Conservation (phyloP, 768 basidiomycete species). For the Agaricus bisporus region DNA sequence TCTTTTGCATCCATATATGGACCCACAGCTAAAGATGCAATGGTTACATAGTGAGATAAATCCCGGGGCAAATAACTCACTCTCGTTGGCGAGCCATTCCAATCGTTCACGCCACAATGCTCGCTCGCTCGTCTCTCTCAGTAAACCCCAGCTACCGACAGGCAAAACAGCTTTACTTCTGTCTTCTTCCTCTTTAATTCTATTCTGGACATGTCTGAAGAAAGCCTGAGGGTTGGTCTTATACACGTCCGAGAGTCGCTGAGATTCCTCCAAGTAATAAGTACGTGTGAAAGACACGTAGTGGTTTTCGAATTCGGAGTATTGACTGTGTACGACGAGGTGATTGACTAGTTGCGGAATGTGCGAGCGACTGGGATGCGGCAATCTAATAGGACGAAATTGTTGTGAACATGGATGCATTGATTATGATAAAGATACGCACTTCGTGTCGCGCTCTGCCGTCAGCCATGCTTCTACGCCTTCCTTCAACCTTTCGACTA, state of each 20-base stretch:
- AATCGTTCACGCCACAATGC: conserved; percentile 40
- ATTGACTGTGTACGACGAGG: conserved; percentile 52
- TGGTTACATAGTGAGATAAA: not conserved
- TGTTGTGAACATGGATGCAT: not conserved
- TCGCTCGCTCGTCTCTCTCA: conserved; percentile 48
- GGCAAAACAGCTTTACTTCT: conserved; percentile 47
- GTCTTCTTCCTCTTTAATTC: conserved; percentile 51
- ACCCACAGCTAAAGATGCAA: conserved; percentile 38
- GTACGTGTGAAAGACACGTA: conserved; percentile 43
- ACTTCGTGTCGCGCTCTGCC: conserved; percentile 46
- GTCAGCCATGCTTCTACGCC: conserved; percentile 47
- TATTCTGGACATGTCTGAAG: conserved; percentile 38
- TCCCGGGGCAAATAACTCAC: conserved; percentile 16
- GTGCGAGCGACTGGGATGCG: conserved; percentile 30
- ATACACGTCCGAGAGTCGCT: conserved; percentile 26
- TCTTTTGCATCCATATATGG: conserved; percentile 44
- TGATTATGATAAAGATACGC: not conserved
- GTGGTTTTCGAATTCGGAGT: conserved; percentile 50
- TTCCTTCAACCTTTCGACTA: conserved; percentile 36
- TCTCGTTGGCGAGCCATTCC: conserved; percentile 31
- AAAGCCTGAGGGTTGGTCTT: conserved; percentile 45
- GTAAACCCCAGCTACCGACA: conserved; percentile 39
- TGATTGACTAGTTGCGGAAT: conserved; percentile 51
- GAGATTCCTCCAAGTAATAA: conserved; percentile 52
- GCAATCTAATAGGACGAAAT: conserved; percentile 20